A percentile compares a stretch with the other conserved stretches of the same genome.
Conservation (phyloP, 768 basidiomycete genomes). For the Boletus speciosus region DNA sequence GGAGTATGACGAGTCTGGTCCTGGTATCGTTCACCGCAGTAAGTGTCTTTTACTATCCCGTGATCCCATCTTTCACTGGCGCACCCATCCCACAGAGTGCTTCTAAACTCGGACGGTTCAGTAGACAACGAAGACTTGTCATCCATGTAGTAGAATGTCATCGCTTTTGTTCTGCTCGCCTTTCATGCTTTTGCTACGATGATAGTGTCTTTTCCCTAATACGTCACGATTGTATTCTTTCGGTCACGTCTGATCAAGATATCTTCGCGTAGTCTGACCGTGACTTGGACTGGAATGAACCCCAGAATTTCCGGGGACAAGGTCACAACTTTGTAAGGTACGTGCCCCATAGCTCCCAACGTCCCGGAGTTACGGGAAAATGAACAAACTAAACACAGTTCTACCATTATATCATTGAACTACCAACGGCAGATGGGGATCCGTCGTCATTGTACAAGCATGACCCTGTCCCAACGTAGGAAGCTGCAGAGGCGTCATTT, state of each 20-base stretch:
- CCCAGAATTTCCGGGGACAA: no score
- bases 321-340: no score
- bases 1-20: conserved; percentile 86
- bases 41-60: conserved; percentile 24
- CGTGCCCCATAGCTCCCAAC: not conserved
- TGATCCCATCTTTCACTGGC: not conserved
- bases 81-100: conserved; percentile 16
- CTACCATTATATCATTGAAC: conserved; percentile 14
- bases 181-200: conserved; percentile 13
- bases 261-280: not conserved
- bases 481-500: conserved; percentile 16
- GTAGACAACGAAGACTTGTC: conserved; percentile 23
- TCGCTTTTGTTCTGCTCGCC: conserved; percentile 13
- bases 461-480: conserved; percentile 27
- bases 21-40: conserved; percentile 79
- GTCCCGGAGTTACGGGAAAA: not conserved
- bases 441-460: conserved; percentile 33
- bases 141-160: conserved; percentile 27
- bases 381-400: no score
- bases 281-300: not conserved
- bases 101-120: conserved; percentile 20
- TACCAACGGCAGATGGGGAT: conserved; percentile 19
- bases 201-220: conserved; percentile 17
- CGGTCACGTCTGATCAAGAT: not conserved
- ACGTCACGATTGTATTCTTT: conserved; percentile 21